These are phyloP conservation scores for Hanseniaspora mollemarum DNA, from an alignment of 805 yeast species.

Conservation along the genomic window DNA sequence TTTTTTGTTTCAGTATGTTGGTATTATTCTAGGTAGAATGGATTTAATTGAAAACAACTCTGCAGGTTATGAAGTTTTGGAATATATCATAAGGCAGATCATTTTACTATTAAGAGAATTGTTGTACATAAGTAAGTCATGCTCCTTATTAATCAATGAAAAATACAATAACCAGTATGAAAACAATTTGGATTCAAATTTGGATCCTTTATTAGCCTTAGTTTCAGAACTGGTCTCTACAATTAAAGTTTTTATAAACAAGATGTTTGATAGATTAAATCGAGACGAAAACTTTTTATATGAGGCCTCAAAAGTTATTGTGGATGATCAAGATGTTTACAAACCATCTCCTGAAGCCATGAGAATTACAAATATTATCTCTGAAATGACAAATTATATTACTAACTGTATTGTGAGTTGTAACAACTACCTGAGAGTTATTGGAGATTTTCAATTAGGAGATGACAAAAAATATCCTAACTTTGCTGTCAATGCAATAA, in stretches of 20 bases:
- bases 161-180: conserved; percentile 26
- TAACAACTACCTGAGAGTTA: conserved; percentile 39
- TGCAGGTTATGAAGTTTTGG: conserved; percentile 56
- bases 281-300: conserved; percentile 26
- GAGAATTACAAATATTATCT: conserved; percentile 45
- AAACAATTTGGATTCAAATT: conserved; percentile 31
- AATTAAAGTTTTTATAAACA: conserved; percentile 51
- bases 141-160: conserved; percentile 30
- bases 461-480: conserved; percentile 56
- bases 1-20: conserved; percentile 48
- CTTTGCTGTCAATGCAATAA: conserved; percentile 44
- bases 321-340: conserved; percentile 29
- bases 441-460: conserved; percentile 58
- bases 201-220: conserved; percentile 48
- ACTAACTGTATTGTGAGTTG: conserved; percentile 41
- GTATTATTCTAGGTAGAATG: conserved; percentile 60
- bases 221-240: conserved; percentile 56
- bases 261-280: conserved; percentile 31
- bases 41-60: conserved; percentile 67
- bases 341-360: conserved; percentile 51
- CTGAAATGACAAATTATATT: conserved; percentile 49
- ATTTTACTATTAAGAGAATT: conserved; percentile 54
- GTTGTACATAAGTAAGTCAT: conserved; percentile 45
- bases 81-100: conserved; percentile 56
- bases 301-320: conserved; percentile 30